Evolutionary conservation across 148 eudicot genomes (phyloP), one percentile per base, ranked within the genome.

Genomic region (Pharnaceum exiguum): DNA sequence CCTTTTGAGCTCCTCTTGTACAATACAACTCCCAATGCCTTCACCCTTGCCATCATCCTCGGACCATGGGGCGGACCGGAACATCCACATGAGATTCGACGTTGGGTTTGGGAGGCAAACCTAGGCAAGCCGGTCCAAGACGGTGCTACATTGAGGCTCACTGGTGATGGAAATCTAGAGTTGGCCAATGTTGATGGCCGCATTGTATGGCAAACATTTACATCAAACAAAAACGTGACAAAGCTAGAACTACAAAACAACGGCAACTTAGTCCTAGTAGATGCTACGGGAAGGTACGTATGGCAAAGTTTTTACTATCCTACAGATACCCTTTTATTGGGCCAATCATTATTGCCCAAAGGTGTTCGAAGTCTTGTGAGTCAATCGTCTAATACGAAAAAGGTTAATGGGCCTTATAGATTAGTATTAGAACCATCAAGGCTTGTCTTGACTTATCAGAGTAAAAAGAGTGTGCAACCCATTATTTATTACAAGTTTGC

Each of bases 21-120:
- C 29, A 75, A 75, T 68, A 69, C 75, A 13, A 70, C 79, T 21
- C 71, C 79, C 16, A 75, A 69, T 35, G 60, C 75, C 11, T 75
- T 54, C 45, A 75, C 79, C 11, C 65, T 75, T 11, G 67, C 75
- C n/a, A 51, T 69, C 10, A 21, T n/a, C n/a, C n/a, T n/a, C n/a
- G n/a, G n/a, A n/a, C n/a, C n/a, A n/a, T n/a, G n/a, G n/a, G n/a
- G n/a, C n/a, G n/a, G n/a, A n/a, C n/a, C n/a, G n/a, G n/a, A n/a
- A n/a, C n/a, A n/a, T n/a, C n/a, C n/a, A 50, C 2, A 28, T 51
- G 39, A 62, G 52, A 50, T 60, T 52, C 66, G 70, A 27, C 59
- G 63, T 15, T 70, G 79, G 79, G 75, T 70, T 51, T 75, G 79
- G 79, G 75, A 75, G 37, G 79, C 79, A 1, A 75, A 75, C 23